Percentiles rank a stretch among this genome's conserved stretches.
Evolutionary conservation across 495 filamentous ascomycete species (phyloP).

Genomic region (Neurospora discreta): DNA sequence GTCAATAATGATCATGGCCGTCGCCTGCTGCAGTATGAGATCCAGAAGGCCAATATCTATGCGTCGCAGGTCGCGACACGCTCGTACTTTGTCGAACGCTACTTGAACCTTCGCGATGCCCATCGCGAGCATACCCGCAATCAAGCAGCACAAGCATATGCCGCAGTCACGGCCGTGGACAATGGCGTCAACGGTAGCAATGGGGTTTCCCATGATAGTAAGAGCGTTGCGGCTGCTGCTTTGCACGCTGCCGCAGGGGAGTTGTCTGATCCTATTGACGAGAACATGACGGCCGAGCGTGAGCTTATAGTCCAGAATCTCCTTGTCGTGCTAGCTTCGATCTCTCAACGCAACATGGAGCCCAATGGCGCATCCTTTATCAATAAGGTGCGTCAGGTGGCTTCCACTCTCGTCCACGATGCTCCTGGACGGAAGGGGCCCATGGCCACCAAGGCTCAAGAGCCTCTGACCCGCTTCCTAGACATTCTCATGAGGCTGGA

Average conservation of each 20-base stretch:
- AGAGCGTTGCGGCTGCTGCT: conserved; percentile 15
- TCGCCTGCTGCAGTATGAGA: conserved; percentile 59
- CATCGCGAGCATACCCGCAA: conserved; percentile 26
- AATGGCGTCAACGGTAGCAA: conserved; percentile 12
- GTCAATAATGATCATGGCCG: conserved; percentile 29
- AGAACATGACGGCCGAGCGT: conserved; percentile 53
- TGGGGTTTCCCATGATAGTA: conserved; percentile 6
- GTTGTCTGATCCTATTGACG: conserved; percentile 29
- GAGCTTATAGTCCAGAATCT: conserved; percentile 68
- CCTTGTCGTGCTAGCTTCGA: conserved; percentile 52
- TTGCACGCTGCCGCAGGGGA: conserved; percentile 13
- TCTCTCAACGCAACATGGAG: conserved; percentile 72
- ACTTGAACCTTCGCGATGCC: conserved; percentile 53
- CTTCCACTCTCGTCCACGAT: conserved; percentile 58
- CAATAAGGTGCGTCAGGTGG: conserved; percentile 63
- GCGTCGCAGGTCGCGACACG: conserved; percentile 62
- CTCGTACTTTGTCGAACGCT: conserved; percentile 74
- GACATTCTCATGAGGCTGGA: conserved; percentile 63
- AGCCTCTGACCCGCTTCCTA: conserved; percentile 55
- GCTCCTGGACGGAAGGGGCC: conserved; percentile 46
- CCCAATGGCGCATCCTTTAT: conserved; percentile 66
- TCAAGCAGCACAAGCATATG: conserved; percentile 8
- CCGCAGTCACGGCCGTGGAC: conserved; percentile 4
- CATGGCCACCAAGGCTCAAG: conserved; percentile 46
- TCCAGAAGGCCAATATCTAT: conserved; percentile 78